phyloP scores from a whole-genome alignment of 768 basidiomycete species.

The Rhodotorula kratochvilovae region DNA sequence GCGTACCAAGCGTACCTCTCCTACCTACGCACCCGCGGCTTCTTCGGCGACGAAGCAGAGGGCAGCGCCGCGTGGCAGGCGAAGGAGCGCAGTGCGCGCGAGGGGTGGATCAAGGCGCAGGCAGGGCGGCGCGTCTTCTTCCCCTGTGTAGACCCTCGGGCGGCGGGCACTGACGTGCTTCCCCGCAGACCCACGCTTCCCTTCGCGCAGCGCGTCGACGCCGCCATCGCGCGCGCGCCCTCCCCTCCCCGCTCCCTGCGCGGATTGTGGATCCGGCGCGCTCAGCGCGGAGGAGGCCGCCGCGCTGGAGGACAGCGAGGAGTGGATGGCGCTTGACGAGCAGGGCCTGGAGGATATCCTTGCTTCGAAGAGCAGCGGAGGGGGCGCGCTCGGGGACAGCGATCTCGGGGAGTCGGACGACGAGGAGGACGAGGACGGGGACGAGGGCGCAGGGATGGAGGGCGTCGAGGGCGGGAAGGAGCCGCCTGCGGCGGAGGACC shows the following conservation, averaged over 20 bases:
- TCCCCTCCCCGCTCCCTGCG: conserved; percentile 11
- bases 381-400: conserved; percentile 47
- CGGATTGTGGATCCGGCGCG: conserved; percentile 37
- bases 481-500: conserved; percentile 42
- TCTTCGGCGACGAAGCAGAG: conserved; percentile 71
- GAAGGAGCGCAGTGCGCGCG: conserved; percentile 66
- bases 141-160: not conserved
- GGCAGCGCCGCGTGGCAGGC: conserved; percentile 72
- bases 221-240: conserved; percentile 54
- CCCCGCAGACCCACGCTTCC: conserved; percentile 58
- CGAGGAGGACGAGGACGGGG: conserved; percentile 54
- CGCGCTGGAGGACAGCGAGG: conserved; percentile 63
- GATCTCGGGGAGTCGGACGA: conserved; percentile 42
- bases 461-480: conserved; percentile 37
- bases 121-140: conserved; percentile 59
- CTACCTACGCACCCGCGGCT: conserved; percentile 54
- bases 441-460: conserved; percentile 22
- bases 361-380: conserved; percentile 16
- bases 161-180: not conserved
- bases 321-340: conserved; percentile 62
- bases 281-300: not conserved
- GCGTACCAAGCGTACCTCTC: conserved; percentile 39
- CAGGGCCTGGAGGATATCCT: conserved; percentile 38
- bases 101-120: conserved; percentile 57
- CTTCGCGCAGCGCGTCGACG: conserved; percentile 68